A percentile compares a stretch with the other conserved stretches of the same genome.
Conservation (phyloP, 2,329 filamentous ascomycete genomes). For the Podosphaera aphanis region DNA sequence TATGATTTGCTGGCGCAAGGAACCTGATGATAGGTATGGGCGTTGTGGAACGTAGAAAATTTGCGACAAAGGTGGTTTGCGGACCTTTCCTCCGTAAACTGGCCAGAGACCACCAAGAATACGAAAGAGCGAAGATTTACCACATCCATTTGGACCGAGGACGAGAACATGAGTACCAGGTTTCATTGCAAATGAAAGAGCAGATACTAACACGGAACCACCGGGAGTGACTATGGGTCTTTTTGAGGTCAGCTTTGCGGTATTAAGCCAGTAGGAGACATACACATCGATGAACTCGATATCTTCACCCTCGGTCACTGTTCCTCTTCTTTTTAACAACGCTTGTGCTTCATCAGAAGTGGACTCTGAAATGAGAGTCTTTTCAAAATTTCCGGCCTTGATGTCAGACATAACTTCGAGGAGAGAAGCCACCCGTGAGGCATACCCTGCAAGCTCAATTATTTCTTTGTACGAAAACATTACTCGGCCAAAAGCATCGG, state of each 20-base stretch:
- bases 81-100: conserved; percentile 81
- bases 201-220: conserved; percentile 70
- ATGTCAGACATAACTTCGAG: conserved; percentile 91
- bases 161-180: conserved; percentile 75
- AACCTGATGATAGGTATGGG: conserved; percentile 76
- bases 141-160: conserved; percentile 89
- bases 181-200: conserved; percentile 66
- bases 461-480: conserved; percentile 98
- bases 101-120: conserved; percentile 94
- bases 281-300: conserved; percentile 70
- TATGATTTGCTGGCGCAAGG: conserved; percentile 86
- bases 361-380: conserved; percentile 81
- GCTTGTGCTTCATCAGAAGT: conserved; percentile 61
- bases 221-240: conserved; percentile 88
- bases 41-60: conserved; percentile 98
- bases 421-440: conserved; percentile 69
- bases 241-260: conserved; percentile 7
- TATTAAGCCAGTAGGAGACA: conserved; percentile 12
- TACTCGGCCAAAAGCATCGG: conserved; percentile 80
- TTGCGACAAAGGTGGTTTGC: conserved; percentile 73
- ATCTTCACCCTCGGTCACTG: conserved; percentile 56
- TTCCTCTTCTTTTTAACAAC: conserved; percentile 61
- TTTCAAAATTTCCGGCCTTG: conserved; percentile 72
- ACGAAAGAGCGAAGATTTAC: conserved; percentile 86
- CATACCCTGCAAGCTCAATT: conserved; percentile 87